Conservation (phyloP, 345 rosid genomes). For the Corchorus olitorius region DNA sequence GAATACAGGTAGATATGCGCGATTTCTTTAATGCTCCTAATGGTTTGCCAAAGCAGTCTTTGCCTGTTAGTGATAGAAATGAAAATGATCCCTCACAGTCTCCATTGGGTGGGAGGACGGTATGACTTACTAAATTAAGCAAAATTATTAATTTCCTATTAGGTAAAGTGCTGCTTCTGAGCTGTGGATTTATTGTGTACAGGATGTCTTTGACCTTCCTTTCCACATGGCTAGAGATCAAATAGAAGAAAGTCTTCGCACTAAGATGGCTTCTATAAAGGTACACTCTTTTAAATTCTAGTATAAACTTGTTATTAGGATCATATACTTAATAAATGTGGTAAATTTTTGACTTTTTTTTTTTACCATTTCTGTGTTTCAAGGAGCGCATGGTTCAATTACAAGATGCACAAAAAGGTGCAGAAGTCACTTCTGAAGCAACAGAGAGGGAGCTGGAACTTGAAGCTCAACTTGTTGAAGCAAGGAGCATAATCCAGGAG, state of each 20-base stretch:
- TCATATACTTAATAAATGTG: neutral
- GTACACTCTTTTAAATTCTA: slow-evolving; percentile 36
- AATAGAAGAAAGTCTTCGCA: slow-evolving; percentile 92
- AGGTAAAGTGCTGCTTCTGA: slow-evolving; percentile 10
- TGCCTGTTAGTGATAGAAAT: slow-evolving; percentile 54
- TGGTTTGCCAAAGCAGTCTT: slow-evolving; percentile 74
- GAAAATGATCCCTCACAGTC: slow-evolving; percentile 72
- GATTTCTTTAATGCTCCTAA: slow-evolving; percentile 86
- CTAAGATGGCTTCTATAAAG: slow-evolving; percentile 92
- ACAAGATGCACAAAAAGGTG: slow-evolving; percentile 90
- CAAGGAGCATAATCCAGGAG: slow-evolving; percentile 97
- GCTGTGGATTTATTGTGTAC: slow-evolving; percentile 20
- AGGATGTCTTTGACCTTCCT: slow-evolving; percentile 96
- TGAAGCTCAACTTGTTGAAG: slow-evolving; percentile 99
- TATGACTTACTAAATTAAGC: slow-evolving; percentile 33
- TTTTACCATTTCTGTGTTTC: neutral
- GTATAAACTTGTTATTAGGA: neutral
- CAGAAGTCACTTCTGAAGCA: slow-evolving; percentile 89
- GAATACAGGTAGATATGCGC: slow-evolving; percentile 84
- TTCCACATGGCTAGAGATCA: slow-evolving; percentile 93
- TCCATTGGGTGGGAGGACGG: slow-evolving; percentile 98
- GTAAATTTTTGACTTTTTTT: neutral
- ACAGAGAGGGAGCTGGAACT: slow-evolving; percentile 98
- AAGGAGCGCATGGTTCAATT: slow-evolving; percentile 86
- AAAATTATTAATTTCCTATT: neutral